phyloP scores from a whole-genome alignment of 768 basidiomycete species.

The Wakefieldia striispora region DNA sequence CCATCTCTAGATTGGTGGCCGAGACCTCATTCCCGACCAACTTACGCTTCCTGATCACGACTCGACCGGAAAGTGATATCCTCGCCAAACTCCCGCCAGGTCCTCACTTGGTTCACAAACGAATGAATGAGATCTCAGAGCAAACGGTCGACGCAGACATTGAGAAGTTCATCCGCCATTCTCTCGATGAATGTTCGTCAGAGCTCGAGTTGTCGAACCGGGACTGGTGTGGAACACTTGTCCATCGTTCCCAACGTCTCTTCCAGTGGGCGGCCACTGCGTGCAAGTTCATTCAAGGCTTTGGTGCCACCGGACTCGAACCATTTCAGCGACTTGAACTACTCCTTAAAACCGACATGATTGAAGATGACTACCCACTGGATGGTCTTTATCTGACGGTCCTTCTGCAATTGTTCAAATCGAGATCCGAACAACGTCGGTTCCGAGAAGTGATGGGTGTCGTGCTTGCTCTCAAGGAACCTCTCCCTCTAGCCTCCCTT shows the following conservation, averaged over 20 bases:
- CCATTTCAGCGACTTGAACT: not conserved
- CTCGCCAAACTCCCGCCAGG: slow-evolving; percentile 11
- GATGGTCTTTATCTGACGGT: not conserved
- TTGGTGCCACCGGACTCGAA: not conserved
- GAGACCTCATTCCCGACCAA: not conserved
- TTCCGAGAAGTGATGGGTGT: not conserved
- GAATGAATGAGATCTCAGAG: slow-evolving; percentile 9
- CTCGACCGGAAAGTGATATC: not conserved
- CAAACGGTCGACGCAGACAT: not conserved
- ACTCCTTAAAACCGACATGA: not conserved
- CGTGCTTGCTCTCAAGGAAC: not conserved
- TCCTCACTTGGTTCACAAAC: slow-evolving; percentile 2
- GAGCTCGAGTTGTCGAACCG: not conserved
- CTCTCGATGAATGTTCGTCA: not conserved
- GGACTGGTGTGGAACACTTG: slow-evolving; percentile 13
- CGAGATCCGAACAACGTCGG: not conserved
- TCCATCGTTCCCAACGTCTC: slow-evolving; percentile 13
- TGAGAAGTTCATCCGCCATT: not conserved
- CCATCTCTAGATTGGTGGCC: not conserved
- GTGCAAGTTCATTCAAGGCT: too few relatives aligned
- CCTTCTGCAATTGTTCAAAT: not conserved
- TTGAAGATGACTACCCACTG: not conserved
- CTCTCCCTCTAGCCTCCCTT: not conserved
- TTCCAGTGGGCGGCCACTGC: slow-evolving; percentile 26
- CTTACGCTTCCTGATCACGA: not conserved